phyloP scores from a whole-genome alignment of 2,329 filamentous ascomycete genomes.

The Rhinocladiella similis region DNA sequence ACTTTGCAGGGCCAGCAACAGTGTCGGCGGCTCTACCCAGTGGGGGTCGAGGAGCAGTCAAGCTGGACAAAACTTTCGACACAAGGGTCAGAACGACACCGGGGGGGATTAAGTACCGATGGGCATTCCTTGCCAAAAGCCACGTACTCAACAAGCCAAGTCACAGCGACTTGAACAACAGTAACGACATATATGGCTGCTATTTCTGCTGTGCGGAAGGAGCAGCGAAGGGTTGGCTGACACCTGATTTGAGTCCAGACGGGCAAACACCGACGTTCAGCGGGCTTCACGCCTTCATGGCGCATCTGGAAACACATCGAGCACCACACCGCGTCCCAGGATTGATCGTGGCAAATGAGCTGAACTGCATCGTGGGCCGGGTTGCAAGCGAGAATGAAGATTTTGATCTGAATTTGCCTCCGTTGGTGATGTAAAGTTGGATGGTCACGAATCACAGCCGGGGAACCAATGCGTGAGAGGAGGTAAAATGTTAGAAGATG shows the following conservation, averaged over 20 bases:
- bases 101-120: conserved; percentile 45
- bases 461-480: too few relatives aligned
- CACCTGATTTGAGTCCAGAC: too few relatives aligned
- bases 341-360: conserved; percentile 40
- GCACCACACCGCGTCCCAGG: conserved; percentile 32
- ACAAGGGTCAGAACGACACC: conserved; percentile 30
- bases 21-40: conserved; percentile 24
- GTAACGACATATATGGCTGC: conserved; percentile 40
- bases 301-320: conserved; percentile 42
- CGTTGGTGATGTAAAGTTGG: conserved; percentile 14
- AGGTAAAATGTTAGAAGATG: too few relatives aligned
- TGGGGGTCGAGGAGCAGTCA: conserved; percentile 23
- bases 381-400: conserved; percentile 42
- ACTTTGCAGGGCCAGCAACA: conserved; percentile 41
- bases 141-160: conserved; percentile 40
- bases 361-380: conserved; percentile 43
- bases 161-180: conserved; percentile 22
- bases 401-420: conserved; percentile 50
- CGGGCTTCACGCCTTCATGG: conserved; percentile 44
- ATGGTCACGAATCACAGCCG: too few relatives aligned
- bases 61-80: conserved; percentile 32
- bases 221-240: conserved; percentile 28
- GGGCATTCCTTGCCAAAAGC: conserved; percentile 48
- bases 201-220: conserved; percentile 47
- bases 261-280: conserved; percentile 36